Evolutionary conservation across 2,329 filamentous ascomycete genomes (phyloP), one percentile per base, ranked within the genome.

Genomic region (Ascochyta viciae-villosae): DNA sequence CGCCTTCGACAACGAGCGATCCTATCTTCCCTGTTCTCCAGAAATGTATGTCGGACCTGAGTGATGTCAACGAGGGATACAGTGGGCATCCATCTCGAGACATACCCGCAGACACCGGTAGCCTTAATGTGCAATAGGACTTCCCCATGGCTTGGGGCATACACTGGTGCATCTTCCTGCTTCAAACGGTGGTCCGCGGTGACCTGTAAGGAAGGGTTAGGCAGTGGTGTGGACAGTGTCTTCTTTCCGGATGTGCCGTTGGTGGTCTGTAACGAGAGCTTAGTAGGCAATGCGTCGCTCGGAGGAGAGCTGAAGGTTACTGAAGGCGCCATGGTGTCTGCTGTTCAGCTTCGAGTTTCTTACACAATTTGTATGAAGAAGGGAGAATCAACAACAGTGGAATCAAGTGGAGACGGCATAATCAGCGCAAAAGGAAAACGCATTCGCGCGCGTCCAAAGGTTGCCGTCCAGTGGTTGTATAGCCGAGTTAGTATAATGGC

Each of bases 1-100:
- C 85, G 19, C 83, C 83, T 54, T 86, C 81, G 12, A 90, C 82
- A 1, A 85, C 80, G 2, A 89, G 78, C 2, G 82, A 80, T 2
- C 88, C 87, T 64, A 90, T 89, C 12, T 81, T 76, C 23, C 87
- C 87, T 0, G 80, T 77, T 64, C 86, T 86, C 87, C 87, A 89
- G 63, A 89, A 87, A 68, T 90, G 87, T 60, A 89, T 82, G 64
- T 89, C 87, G 0, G 86, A 89, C 37, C 83, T 85, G 55, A 3
- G 8, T 8, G 4, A 26, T 16, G 8, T 56, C 23, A 56, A 19
- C 16, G 12, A 12, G 5, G 2, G 16, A 4, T 24, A n/a, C 16
- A 24, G 3, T 16, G 7, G 37, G 1, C 13, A 12, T 3, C 0
- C 6, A 16, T 12, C 6, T 12, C 6, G 8, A 3, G 6, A 15